phyloP scores from a whole-genome alignment of 257 asterid genomes.

The Scutellaria minor region DNA sequence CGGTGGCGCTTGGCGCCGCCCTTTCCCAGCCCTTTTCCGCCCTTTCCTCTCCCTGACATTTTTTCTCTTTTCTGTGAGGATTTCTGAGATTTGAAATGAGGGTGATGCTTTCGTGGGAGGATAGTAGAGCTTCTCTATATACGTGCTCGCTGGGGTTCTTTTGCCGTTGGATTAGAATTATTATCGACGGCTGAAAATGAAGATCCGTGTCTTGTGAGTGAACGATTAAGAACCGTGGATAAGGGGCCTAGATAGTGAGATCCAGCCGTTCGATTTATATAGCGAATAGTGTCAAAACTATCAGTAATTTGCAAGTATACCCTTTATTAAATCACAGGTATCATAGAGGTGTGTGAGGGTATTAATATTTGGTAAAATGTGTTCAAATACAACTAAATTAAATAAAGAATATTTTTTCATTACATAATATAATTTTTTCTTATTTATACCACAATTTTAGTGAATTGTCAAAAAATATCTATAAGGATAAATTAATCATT shows the following conservation, averaged over 20 bases:
- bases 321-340: too few species aligned
- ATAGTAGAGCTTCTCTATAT: constrained; percentile 3
- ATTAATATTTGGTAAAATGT: too few species aligned
- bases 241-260: not conserved
- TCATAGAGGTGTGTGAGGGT: too few species aligned
- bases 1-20: constrained; percentile 50
- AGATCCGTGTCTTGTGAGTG: constrained; percentile 23
- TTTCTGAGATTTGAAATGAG: not conserved
- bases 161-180: constrained; percentile 6
- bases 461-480: too few species aligned
- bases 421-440: too few species aligned
- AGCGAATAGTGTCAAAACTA: too few species aligned
- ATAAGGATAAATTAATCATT: too few species aligned
- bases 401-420: too few species aligned
- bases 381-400: too few species aligned
- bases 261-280: constrained; percentile 24
- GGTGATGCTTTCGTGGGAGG: not conserved
- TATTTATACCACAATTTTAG: too few species aligned
- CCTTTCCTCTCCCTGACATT: constrained; percentile 49
- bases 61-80: not conserved
- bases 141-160: not conserved
- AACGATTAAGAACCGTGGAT: constrained; percentile 18
- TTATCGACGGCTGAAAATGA: not conserved
- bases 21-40: constrained; percentile 47
- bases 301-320: too few species aligned